phyloP scores from a whole-genome alignment of 345 rosid species.

The rapeseed (Brassica napus) region DNA sequence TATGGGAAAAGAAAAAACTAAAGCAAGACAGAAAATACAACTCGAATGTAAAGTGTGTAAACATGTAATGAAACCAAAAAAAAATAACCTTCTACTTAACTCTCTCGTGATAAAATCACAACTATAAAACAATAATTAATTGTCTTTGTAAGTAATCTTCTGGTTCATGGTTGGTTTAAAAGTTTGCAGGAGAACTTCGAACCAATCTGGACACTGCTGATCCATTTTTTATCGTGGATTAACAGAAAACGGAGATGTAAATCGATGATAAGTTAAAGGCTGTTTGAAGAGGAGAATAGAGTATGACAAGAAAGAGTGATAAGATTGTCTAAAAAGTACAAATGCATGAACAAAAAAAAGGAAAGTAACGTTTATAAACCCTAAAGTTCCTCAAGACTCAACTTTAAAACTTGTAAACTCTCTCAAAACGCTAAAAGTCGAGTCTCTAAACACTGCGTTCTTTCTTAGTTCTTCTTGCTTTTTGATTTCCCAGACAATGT shows the following conservation, averaged over 20 bases:
- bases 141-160: background rate
- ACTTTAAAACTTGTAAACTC: slow-evolving; percentile 31
- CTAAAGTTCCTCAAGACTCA: slow-evolving; percentile 34
- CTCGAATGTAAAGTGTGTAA: too few relatives aligned
- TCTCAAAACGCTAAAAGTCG: slow-evolving; percentile 15
- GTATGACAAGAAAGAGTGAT: slow-evolving; percentile 10
- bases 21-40: too few relatives aligned
- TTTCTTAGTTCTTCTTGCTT: slow-evolving; percentile 41
- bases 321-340: slow-evolving; percentile 36
- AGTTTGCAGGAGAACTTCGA: too few relatives aligned
- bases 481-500: slow-evolving; percentile 41
- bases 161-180: too few relatives aligned
- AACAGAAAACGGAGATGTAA: background rate
- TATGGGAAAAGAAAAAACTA: too few relatives aligned
- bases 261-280: slow-evolving; percentile 11
- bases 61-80: too few relatives aligned
- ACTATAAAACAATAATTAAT: too few relatives aligned
- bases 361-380: slow-evolving; percentile 18
- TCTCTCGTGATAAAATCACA: too few relatives aligned
- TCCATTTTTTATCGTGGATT: too few relatives aligned
- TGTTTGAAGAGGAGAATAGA: slow-evolving; percentile 18
- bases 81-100: too few relatives aligned
- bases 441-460: slow-evolving; percentile 33
- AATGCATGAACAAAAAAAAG: slow-evolving; percentile 26
- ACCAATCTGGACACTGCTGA: too few relatives aligned